Evolutionary conservation across 352 stramenopile species (phyloP).

Genomic region (Phytophthora cactorum): DNA sequence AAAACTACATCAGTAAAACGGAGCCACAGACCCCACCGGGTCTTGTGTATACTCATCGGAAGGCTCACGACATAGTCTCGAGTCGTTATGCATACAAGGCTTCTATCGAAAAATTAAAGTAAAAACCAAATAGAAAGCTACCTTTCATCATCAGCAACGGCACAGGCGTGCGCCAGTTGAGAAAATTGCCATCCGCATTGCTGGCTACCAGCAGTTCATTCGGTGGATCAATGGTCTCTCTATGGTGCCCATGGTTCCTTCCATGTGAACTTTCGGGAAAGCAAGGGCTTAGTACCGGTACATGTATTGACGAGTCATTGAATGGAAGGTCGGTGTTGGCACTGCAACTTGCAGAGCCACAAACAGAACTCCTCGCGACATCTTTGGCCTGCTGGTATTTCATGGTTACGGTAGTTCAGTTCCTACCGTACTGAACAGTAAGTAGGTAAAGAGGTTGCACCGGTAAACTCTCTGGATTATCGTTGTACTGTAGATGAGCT

Average conservation of each 20-base stretch:
- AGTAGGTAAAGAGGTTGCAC: not conserved
- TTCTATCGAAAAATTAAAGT: too few species aligned
- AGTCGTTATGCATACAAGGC: too few species aligned
- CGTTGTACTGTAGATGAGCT: not conserved
- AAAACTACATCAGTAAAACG: too few species aligned
- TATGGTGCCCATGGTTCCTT: not conserved
- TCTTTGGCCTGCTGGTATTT: not conserved
- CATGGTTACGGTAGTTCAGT: not conserved
- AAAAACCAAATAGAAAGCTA: too few species aligned
- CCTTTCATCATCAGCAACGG: too few species aligned
- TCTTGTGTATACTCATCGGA: too few species aligned
- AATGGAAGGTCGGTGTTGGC: not conserved
- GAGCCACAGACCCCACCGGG: too few species aligned
- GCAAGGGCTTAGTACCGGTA: not conserved
- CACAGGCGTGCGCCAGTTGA: not conserved
- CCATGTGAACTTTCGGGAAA: not conserved
- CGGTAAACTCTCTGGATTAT: not conserved
- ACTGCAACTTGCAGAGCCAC: not conserved
- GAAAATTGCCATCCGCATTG: not conserved
- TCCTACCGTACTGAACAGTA: not conserved
- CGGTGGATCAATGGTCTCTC: not conserved
- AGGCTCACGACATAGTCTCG: too few species aligned
- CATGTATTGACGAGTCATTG: not conserved
- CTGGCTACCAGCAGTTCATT: not conserved
- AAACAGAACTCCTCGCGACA: not conserved